Base-by-base conservation (phyloP, 129 eudicot genomes). In the Heracleum sosnowskyi region DNA sequence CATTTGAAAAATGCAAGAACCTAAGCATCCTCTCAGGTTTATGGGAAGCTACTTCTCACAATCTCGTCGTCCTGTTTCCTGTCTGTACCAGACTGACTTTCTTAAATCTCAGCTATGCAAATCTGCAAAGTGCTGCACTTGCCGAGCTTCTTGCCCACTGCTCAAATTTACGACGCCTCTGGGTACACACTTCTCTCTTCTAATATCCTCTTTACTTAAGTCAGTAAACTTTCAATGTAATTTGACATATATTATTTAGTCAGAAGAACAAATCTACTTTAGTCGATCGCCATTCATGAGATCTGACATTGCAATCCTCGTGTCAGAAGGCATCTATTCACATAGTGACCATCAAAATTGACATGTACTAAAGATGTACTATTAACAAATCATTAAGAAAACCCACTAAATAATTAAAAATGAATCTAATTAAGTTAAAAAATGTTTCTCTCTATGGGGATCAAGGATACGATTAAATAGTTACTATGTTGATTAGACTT, bases 131-230 rank as follows among this genome's bases (percentile, higher is more conserved):
- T 45, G 82, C 69, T 78, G 96, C 88, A 85, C 88, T 93, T 39
- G 90, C 85, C 26, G 85, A 78, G 74, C 82, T 93, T 77, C 80
- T 93, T 70, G 49, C 76, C 77, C 92, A 80, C 60, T 89, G 96
- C 81, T 92, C 91, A 17, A 87, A 75, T 82, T 72, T 93, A 74
- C 86, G 84, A 75, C 93, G 96, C 36, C 90, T 93, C n/a, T 93
- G 97, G 98, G 98, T 93, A 93, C 78, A 90, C 70, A 41, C 11
- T 80, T 53, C 29, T 22, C 62, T 46, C 6, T 10, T 42, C n/a
- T 42, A 33, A 29, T 29, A 29, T 66, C n/a, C 37, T 55, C 31
- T 55, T 20, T 24, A 55, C 13, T 16, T 47, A 13, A 47, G 1
- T 47, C 16, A 16, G 7, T 16, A 47, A 4, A 8, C 24, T 5